These are phyloP conservation scores for Nakaseomyces nivariensis DNA, from an alignment of 1,139 yeast genomes.

Conservation along the genomic window DNA sequence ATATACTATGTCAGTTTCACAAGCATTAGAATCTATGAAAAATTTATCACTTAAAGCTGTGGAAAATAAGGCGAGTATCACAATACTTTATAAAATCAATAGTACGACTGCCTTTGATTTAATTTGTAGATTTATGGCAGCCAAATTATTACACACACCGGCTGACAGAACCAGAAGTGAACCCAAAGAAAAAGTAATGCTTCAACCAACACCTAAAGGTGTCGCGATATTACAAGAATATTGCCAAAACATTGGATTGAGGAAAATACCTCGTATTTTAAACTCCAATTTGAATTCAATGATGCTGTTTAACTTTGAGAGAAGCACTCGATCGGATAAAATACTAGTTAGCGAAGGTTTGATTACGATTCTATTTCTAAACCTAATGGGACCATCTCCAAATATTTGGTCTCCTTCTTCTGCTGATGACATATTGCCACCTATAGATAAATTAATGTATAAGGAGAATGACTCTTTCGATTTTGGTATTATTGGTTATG, in stretches of 20 bases:
- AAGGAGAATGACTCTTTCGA: slow-evolving; percentile 23
- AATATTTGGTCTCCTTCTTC: slow-evolving; percentile 58
- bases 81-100: slow-evolving; percentile 51
- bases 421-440: slow-evolving; percentile 35
- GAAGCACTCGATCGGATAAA: slow-evolving; percentile 52
- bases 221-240: slow-evolving; percentile 57
- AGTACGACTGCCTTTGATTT: slow-evolving; percentile 42
- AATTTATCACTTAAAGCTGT: slow-evolving; percentile 41
- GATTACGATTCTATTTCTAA: slow-evolving; percentile 52
- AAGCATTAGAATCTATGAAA: slow-evolving; percentile 45
- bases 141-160: slow-evolving; percentile 69
- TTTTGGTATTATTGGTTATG: slow-evolving; percentile 9
- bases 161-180: slow-evolving; percentile 53
- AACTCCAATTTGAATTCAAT: slow-evolving; percentile 55
- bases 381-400: slow-evolving; percentile 56
- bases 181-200: slow-evolving; percentile 34
- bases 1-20: slow-evolving; percentile 44
- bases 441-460: slow-evolving; percentile 26
- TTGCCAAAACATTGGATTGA: slow-evolving; percentile 48
- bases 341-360: slow-evolving; percentile 57
- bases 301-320: slow-evolving; percentile 59
- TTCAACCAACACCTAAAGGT: slow-evolving; percentile 94
- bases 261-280: slow-evolving; percentile 39
- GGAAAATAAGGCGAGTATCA: slow-evolving; percentile 43
- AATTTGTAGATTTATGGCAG: slow-evolving; percentile 48